Base-by-base conservation (phyloP, 2,329 filamentous ascomycete species). In the Aphanoascus verrucosus region DNA sequence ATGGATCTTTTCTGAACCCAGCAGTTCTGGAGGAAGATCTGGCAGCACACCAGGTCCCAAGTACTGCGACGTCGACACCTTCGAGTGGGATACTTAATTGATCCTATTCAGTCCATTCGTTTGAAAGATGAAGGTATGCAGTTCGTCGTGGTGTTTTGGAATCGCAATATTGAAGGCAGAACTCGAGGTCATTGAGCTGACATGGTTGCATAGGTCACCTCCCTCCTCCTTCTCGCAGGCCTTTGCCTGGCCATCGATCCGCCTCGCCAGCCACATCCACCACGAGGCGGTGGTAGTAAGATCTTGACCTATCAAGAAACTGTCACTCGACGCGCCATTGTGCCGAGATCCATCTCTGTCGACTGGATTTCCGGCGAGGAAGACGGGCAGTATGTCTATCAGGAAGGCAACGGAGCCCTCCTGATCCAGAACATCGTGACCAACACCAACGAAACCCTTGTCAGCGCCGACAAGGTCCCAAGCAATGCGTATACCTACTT, bases 341-440 rank as follows among this genome's bases (percentile, higher is more conserved):
- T 71, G 1, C 69, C 77, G 0, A 69, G 70, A 11, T 72, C 72
- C 11, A 72, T 73, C 35, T 75, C 72, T 1, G 72, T 80, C 6
- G 72, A 71, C 45, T 85, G 82, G 82, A 74, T 82, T 3, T 69
- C 74, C 7, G 77, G 75, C 3, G 79, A 77, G 1, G 71, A 74
- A 32, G 82, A 86, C 58, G 82, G 82, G 19, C 74, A 80, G 48
- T 84, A 81, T 65, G 78, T 84, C 59, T 78, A 74, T 45, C 68
- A 67, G 44, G 74, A 68, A 52, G 64, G 67, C 3, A 73, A 74
- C 52, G 77, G 77, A 8, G 75, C 78, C 31, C 69, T 86, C 5
- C 66, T 82, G 4, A 76, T 85, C 31, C 75, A 80, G 61, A 81
- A 84, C 61, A 79, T 85, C 49, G 74, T 78, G 38, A 81, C 78